A percentile compares a stretch with the other conserved stretches of the same genome.
phyloP scores from a whole-genome alignment of 495 filamentous ascomycete species.

The Penicillium fimorum region DNA sequence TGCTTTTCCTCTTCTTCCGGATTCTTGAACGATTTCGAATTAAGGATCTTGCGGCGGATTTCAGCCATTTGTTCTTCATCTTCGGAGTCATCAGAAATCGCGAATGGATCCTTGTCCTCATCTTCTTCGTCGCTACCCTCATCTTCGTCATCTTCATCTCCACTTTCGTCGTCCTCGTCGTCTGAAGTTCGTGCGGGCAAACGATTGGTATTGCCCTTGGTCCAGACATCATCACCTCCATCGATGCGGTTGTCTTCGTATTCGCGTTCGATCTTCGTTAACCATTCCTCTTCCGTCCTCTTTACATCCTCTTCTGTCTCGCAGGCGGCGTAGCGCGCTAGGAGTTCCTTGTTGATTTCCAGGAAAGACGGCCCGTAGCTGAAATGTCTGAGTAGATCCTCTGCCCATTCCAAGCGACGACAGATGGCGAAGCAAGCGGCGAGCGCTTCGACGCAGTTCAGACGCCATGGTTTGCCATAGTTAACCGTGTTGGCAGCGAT shows the following conservation, averaged over 20 bases:
- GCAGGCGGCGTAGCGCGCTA: constrained; percentile 85
- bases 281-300: constrained; percentile 78
- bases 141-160: constrained; percentile 48
- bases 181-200: constrained; percentile 49
- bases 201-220: constrained; percentile 80
- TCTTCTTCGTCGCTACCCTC: constrained; percentile 49
- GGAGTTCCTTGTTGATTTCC: constrained; percentile 77
- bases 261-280: constrained; percentile 84
- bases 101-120: constrained; percentile 61
- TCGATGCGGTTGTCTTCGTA: constrained; percentile 74
- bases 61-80: constrained; percentile 92
- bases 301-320: constrained; percentile 84
- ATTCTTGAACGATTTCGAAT: constrained; percentile 81
- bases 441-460: constrained; percentile 94
- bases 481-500: constrained; percentile 97
- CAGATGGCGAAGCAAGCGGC: constrained; percentile 92
- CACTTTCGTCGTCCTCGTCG: constrained; percentile 52
- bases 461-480: constrained; percentile 88
- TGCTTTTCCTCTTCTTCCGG: constrained; percentile 51
- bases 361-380: constrained; percentile 84
- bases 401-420: constrained; percentile 87
- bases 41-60: constrained; percentile 76
- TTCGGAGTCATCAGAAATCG: constrained; percentile 72
- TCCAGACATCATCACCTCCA: constrained; percentile 70
- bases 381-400: constrained; percentile 76